Base-by-base conservation (phyloP, 2,329 filamentous ascomycete species). In the Exophiala bonariae region DNA sequence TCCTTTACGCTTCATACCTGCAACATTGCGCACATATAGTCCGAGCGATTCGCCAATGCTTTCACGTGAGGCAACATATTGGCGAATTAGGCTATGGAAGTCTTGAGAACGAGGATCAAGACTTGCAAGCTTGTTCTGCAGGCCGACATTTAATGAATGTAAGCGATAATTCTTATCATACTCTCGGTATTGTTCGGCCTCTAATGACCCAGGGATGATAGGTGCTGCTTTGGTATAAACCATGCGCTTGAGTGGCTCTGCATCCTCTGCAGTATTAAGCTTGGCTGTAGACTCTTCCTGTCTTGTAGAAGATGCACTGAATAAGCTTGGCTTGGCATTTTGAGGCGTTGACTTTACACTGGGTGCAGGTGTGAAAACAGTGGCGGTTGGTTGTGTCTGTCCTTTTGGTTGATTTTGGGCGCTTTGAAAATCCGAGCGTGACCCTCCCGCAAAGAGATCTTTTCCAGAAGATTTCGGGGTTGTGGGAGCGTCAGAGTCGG, bases 1-100 rank as follows among this genome's bases (percentile, higher is more conserved):
- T 31, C 54, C 44, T 53, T 66, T 66, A 34, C 64, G 62, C 50
- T 67, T 64, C 14, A 46, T 42, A 8, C 55, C 55, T 9, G 57
- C 55, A 28, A 49, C 36, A 19, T 41, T 48, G n/a, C 55, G 47
- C 31, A 49, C 31, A 31, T 53, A 54, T 17, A 50, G 44, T 4
- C 59, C 64, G 39, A 69, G 45, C 3, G 68, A 66, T 13, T 58
- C 58, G 22, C 66, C 67, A 37, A 72, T 61, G 2, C 62, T 61
- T 14, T 66, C 63, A 35, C 70, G 67, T 41, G 66, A 59, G 35
- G 62, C 62, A 41, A 68, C 54, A 49, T 72, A 73, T 42, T 65
- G 65, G 4, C 64, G 52, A 20, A 73, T 57, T 26, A 68, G 28
- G 13, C 56, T 50, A 44, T 70, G 67, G 39, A 72, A 66, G 35